Base-by-base conservation (phyloP, 106 monocot species). In the Triglochin maritima region DNA sequence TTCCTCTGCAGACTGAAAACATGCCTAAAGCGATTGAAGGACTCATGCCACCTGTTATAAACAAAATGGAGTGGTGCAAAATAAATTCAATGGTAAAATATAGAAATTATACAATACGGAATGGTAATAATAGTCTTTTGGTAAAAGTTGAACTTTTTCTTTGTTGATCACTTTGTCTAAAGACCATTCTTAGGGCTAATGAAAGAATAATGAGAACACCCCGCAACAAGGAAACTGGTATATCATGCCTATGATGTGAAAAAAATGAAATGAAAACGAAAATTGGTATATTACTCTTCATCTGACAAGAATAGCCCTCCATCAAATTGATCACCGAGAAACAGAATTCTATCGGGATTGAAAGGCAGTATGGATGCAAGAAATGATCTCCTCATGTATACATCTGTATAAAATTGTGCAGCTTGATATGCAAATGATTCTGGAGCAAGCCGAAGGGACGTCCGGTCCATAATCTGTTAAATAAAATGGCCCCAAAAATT, bases 311-410 rank as follows among this genome's bases (percentile, higher is more conserved):
- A 72, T 46, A 85, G 83, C 3, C 96, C 96, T 17, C 96, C 96
- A 71, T 96, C 91, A 76, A 96, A 96, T 9, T 84, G 79, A 73
- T 96, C 96, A 17, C 96, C 96, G 11, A 96, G 80, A 71, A 96
- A 96, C 47, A 96, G 50, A 63, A 96, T 47, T 73, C 78, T 17
- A 66, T 96, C 81, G 51, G 91, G 96, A 56, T 82, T 80, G 65
- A 88, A 86, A 50, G 91, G 83, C 71, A 91, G 59, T 55, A 96
- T 77, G 7, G 88, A 87, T 47, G 71, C 44, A 65, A 67, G 72
- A 59, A 91, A 96, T 66, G 96, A 79, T 73, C 96, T 85, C 69
- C 80, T 79, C 96, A 96, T 91, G 75, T 91, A 88, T 17, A 96
- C 51, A 80, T 98, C 96, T 57, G 88, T 91, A 64, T 82, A 91